A percentile compares a stretch with the other conserved stretches of the same genome.
Evolutionary conservation across 257 asterid genomes (phyloP).

Genomic region (Przewalskia tangutica): DNA sequence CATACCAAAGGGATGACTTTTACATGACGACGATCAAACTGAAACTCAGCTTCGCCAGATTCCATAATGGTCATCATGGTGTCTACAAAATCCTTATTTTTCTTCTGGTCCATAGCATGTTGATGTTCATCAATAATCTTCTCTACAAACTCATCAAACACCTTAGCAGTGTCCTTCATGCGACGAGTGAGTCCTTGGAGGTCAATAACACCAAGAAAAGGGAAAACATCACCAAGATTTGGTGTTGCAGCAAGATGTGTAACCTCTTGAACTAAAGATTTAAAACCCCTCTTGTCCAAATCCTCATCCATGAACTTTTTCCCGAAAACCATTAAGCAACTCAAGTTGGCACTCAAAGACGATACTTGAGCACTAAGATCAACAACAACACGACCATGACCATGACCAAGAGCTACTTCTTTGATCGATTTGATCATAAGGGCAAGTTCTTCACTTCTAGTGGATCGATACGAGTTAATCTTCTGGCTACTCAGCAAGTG

Average conservation of each 20-base stretch:
- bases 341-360: constrained; percentile 26
- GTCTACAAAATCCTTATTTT: constrained; percentile 31
- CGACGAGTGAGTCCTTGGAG: constrained; percentile 33
- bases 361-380: constrained; percentile 35
- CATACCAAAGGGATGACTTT: constrained; percentile 44
- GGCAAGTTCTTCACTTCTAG: constrained; percentile 32
- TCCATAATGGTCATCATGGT: constrained; percentile 36
- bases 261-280: constrained; percentile 29
- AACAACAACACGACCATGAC: constrained; percentile 6
- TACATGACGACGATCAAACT: constrained; percentile 38
- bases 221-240: constrained; percentile 41
- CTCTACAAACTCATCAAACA: constrained; percentile 38
- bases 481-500: constrained; percentile 32
- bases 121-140: constrained; percentile 35
- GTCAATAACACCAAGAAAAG: constrained; percentile 29
- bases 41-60: constrained; percentile 21
- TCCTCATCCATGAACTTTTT: constrained; percentile 38
- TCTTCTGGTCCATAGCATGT: not conserved
- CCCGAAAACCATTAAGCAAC: constrained; percentile 45
- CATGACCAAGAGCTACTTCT: not conserved
- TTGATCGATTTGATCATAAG: constrained; percentile 25
- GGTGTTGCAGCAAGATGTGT: constrained; percentile 27
- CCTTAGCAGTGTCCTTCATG: constrained; percentile 24
- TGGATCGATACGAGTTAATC: constrained; percentile 27
- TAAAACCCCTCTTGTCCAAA: constrained; percentile 42